A percentile compares a stretch with the other conserved stretches of the same genome.
Evolutionary conservation across 1,139 yeast genomes (phyloP).

Genomic region (Schwanniomyces etchellsii): DNA sequence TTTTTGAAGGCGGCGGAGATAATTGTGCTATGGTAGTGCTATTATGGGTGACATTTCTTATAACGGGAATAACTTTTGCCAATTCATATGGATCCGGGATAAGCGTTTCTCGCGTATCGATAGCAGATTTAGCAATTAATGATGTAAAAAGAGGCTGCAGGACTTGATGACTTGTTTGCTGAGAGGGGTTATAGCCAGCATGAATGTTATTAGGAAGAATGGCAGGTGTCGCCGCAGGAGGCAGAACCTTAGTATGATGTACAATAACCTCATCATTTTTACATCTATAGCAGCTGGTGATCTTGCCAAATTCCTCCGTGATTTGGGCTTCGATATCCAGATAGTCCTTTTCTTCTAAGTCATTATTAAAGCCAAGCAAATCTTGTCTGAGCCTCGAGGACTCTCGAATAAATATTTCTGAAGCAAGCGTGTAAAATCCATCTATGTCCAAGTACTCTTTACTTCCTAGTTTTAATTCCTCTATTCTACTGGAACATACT

Average conservation of each 20-base stretch:
- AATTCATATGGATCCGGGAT: slow-evolving; percentile 56
- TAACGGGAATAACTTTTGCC: slow-evolving; percentile 54
- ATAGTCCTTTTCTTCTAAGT: slow-evolving; percentile 6
- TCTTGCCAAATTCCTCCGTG: slow-evolving; percentile 56
- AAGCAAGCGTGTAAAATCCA: slow-evolving; percentile 62
- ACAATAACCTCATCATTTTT: slow-evolving; percentile 60
- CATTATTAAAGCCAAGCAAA: slow-evolving; percentile 16
- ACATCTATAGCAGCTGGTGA: slow-evolving; percentile 53
- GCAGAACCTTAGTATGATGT: slow-evolving; percentile 31
- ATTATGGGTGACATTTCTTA: slow-evolving; percentile 19
- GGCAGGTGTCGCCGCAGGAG: slow-evolving; percentile 10
- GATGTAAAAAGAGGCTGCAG: slow-evolving; percentile 68
- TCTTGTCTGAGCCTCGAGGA: slow-evolving; percentile 36
- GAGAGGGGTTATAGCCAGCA: slow-evolving; percentile 17
- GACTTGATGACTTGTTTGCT: slow-evolving; percentile 20
- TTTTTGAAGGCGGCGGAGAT: slow-evolving; percentile 40
- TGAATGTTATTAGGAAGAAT: slow-evolving; percentile 10
- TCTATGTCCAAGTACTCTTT: slow-evolving; percentile 54
- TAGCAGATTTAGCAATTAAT: slow-evolving; percentile 52
- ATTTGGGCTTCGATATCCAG: slow-evolving; percentile 29
- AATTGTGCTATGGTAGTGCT: slow-evolving; percentile 45
- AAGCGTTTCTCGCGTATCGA: slow-evolving; percentile 60
- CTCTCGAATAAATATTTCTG: slow-evolving; percentile 72
- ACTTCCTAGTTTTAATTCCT: slow-evolving; percentile 50
- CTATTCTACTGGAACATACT: slow-evolving; percentile 49